Evolutionary conservation across 73 alveolate genomes (phyloP).

Genomic region (Loxodes magnus): DNA sequence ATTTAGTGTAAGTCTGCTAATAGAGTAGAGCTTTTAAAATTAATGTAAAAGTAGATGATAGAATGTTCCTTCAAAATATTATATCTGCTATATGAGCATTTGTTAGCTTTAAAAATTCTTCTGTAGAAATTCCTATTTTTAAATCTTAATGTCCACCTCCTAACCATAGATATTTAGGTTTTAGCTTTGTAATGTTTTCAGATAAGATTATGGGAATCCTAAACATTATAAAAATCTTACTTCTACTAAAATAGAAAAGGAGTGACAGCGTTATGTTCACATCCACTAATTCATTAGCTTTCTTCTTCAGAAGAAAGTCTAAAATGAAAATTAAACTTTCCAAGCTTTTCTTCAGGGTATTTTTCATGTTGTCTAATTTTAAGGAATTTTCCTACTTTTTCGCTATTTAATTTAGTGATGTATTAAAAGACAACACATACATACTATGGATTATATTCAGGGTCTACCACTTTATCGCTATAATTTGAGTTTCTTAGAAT

Average conservation of each 20-base stretch:
- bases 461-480: conserved; percentile 2
- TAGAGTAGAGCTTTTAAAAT: too few species aligned
- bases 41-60: too few species aligned
- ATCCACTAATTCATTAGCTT: conserved; percentile 13
- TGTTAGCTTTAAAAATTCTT: too few species aligned
- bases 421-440: conserved; percentile 17
- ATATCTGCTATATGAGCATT: too few species aligned
- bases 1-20: too few species aligned
- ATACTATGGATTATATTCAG: conserved; percentile 11
- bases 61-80: too few species aligned
- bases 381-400: conserved; percentile 8
- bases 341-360: conserved; percentile 8
- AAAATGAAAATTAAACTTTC: conserved; percentile 17
- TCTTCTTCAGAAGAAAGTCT: conserved; percentile 16
- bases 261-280: conserved; percentile 19
- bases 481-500: conserved; percentile 11
- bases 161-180: conserved; percentile 23
- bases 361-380: conserved; percentile 9
- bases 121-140: conserved; percentile 7
- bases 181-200: conserved; percentile 7
- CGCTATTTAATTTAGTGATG: conserved; percentile 12
- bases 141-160: conserved; percentile 26
- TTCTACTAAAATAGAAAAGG: conserved; percentile 8
- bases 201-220: conserved; percentile 18
- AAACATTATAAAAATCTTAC: too few species aligned